Evolutionary conservation across 1,284 basidiomycete genomes (phyloP), one percentile per base, ranked within the genome.

Genomic region (Puccinia hordei): DNA sequence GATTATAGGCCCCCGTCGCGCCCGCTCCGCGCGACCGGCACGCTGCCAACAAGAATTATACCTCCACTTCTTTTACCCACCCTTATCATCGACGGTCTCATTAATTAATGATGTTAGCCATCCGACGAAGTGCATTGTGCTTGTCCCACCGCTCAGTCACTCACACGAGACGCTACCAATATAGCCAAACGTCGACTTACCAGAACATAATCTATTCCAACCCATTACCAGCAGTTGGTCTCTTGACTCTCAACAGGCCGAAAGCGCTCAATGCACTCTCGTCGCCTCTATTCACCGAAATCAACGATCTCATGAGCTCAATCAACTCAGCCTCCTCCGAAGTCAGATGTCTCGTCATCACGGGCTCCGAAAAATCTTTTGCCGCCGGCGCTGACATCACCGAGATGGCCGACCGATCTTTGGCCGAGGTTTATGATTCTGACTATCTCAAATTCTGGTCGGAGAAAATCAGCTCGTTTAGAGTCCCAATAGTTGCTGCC

Each of bases 401-500:
- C 85, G 88, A 89, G 86, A 89, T 90, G 89, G 87, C 87, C 84
- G 87, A 88, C 84, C 95, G 94, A 87, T 88, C 90, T 82, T 98
- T 92, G 85, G 88, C 91, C 24, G 92, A 95, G 81, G 94, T 92
- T 1, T 98, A 94, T 89, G 91, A 91, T 86, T 90, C 89, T 86
- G 92, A 92, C 85, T 98, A 97, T 87, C 88, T 99, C 79, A 91
- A 92, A 82, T 90, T 92, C 85, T 99, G 97, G 96, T 89, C 90
- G 22, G 87, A 90, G 82, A 44, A 75, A 75, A 88, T 98, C 83
- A 89, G 90, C 17, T 88, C 87, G 63, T 89, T 96, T 82, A 89
- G 91, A 83, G 98, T 98, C 87, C 96, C 96, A 19, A 91, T 98
- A 85, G 92, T 99, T 81, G 95, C 95, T 55, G 96, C 96, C 13